Base-by-base conservation (phyloP, 1,284 basidiomycete species). In the Polyporus tsugae region DNA sequence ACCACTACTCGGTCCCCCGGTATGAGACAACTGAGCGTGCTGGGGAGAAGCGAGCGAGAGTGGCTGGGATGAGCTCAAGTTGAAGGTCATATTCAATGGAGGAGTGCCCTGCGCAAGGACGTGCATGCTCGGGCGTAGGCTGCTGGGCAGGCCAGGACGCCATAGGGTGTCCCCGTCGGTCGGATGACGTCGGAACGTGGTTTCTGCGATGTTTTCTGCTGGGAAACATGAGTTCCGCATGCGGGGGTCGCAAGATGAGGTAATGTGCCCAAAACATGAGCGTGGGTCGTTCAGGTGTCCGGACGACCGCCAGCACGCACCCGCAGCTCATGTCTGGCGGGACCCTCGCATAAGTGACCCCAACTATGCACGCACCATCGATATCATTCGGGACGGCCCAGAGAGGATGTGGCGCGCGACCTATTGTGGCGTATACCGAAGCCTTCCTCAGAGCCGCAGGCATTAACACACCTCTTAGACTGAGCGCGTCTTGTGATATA, bases 141-240 rank as follows among this genome's bases (percentile, higher is more conserved):
- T 39, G 62, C 53, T 33, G 22, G 55, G 36, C 33, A 60, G 49
- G 36, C 33, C 36, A 39, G 67, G 46, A 44, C 67, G 67, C 65
- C 67, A 67, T 57, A 68, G 71, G 70, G 52, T 64, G 36, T 36
- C 66, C 33, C 66, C 64, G 53, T 62, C 61, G 29, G 49, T 15
- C 60, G 63, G 60, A 36, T 60, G 44, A 39, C 57, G 66, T 42
- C 57, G 60, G 33, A 66, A 70, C 68, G 71, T 68, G 71, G 42
- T 39, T 10, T 44, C 64, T 60, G 71, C 57, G 65, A 70, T 62
- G 71, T 52, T 60, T 64, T 68, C 66, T 70, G 71, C 66, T 46
- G 68, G 71, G 38, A 53, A 64, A 49, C 71, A 68, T 68, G 71
- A 68, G 68, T 70, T 33, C 29, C 39, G 59, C 59, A 41, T 33